Percentiles rank a stretch among this genome's conserved stretches.
These are phyloP conservation scores for Ciborinia camelliae DNA, from an alignment of 2,329 filamentous ascomycete genomes.

Conservation along the genomic window DNA sequence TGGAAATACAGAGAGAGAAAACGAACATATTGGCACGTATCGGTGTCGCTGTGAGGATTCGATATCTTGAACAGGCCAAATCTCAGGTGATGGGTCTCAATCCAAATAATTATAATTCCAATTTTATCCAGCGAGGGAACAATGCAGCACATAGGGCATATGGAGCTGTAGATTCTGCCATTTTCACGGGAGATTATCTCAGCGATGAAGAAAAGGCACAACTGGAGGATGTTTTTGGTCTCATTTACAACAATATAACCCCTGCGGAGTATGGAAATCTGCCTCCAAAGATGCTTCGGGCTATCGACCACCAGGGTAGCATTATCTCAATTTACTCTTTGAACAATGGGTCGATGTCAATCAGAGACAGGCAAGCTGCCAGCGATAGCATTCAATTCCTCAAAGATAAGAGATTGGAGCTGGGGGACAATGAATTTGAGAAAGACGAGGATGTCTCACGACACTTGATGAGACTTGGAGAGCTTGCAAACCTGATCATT, in stretches of 20 bases:
- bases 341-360: not conserved
- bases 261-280: not conserved
- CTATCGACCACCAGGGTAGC: not conserved
- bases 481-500: not conserved
- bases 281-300: not conserved
- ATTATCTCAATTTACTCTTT: not conserved
- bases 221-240: not conserved
- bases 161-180: not conserved
- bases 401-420: not conserved
- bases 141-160: not conserved
- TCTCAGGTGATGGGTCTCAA: not conserved
- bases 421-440: not conserved
- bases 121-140: not conserved
- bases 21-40: not conserved
- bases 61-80: slow-evolving; percentile 6
- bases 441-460: not conserved
- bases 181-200: not conserved
- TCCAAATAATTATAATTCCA: not conserved
- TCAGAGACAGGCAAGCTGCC: not conserved
- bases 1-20: not conserved
- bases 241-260: not conserved
- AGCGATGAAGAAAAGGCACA: not conserved
- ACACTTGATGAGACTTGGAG: not conserved
- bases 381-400: not conserved
- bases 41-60: not conserved